phyloP scores from a whole-genome alignment of 2,329 filamentous ascomycete species.

The Aciculosporium take region DNA sequence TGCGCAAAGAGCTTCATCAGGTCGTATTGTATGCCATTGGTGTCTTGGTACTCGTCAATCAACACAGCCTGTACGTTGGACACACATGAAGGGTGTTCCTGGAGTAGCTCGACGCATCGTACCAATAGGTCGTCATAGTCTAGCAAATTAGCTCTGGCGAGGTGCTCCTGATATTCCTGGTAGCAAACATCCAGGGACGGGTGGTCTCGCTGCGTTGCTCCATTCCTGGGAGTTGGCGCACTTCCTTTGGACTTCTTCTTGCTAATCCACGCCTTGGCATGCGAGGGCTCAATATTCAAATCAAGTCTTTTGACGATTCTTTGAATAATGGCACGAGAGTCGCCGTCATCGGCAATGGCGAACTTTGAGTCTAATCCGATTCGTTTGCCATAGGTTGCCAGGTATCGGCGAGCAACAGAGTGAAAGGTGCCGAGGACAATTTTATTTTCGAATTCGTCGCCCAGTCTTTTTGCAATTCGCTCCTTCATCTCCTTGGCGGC shows the following conservation, averaged over 20 bases:
- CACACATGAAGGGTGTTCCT: conserved; percentile 61
- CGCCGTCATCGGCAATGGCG: conserved; percentile 75
- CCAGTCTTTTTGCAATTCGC: conserved; percentile 69
- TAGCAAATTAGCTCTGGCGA: conserved; percentile 64
- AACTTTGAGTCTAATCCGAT: conserved; percentile 77
- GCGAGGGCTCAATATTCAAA: conserved; percentile 52
- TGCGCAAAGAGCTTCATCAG: conserved; percentile 81
- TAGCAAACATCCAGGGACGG: conserved; percentile 55
- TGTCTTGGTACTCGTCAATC: conserved; percentile 97
- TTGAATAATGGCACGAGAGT: conserved; percentile 65
- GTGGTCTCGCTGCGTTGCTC: conserved; percentile 24
- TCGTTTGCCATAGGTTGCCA: conserved; percentile 68
- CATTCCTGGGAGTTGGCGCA: conserved; percentile 27
- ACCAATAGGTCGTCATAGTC: conserved; percentile 92
- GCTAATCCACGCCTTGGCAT: conserved; percentile 64
- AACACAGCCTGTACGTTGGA: conserved; percentile 81
- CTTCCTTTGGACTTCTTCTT: conserved; percentile 46
- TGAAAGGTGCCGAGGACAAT: conserved; percentile 90
- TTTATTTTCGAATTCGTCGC: conserved; percentile 57
- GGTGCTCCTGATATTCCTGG: conserved; percentile 61
- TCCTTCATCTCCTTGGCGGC: conserved; percentile 88
- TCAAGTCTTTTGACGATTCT: conserved; percentile 67
- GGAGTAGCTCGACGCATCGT: conserved; percentile 66
- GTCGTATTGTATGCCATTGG: conserved; percentile 88
- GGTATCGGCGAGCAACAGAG: conserved; percentile 74